Percentiles rank a stretch among this genome's conserved stretches.
phyloP scores from a whole-genome alignment of 208 protist genomes.

The Eutreptiella sp. region DNA sequence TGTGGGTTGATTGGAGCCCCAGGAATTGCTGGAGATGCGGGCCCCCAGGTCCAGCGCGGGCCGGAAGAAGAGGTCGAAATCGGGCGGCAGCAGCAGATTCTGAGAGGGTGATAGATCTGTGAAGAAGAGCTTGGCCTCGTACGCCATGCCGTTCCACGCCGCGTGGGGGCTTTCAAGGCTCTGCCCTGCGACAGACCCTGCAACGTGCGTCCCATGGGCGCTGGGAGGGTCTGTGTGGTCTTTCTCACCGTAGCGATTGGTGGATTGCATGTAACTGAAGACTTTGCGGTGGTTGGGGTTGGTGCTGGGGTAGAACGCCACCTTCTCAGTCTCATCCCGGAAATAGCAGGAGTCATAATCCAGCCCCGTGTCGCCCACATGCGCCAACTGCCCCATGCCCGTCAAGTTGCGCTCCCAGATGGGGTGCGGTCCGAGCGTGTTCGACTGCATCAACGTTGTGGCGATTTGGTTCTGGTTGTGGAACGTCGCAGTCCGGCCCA shows the following conservation, averaged over 20 bases:
- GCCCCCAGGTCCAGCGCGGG: constrained; percentile 53
- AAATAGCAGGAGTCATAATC: constrained; percentile 77
- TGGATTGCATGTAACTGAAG: constrained; percentile 50
- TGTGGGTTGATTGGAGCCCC: constrained; percentile 48
- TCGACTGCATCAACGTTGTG: too few species aligned
- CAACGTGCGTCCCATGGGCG: constrained; percentile 77
- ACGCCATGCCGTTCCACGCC: constrained; percentile 64
- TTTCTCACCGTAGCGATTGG: neutral
- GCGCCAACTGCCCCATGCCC: constrained; percentile 67
- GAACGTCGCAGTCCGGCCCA: too few species aligned
- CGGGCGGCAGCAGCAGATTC: constrained; percentile 44
- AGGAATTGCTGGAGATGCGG: constrained; percentile 73
- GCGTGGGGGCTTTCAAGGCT: constrained; percentile 12
- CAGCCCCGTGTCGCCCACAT: constrained; percentile 71
- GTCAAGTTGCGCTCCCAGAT: constrained; percentile 56
- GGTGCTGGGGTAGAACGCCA: constrained; percentile 57
- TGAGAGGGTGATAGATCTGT: constrained; percentile 41
- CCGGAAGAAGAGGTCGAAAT: constrained; percentile 53
- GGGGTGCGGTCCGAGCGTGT: too few species aligned
- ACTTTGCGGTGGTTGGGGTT: constrained; percentile 73
- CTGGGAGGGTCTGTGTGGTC: constrained; percentile 26
- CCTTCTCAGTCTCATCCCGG: constrained; percentile 40
- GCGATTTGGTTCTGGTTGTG: too few species aligned
- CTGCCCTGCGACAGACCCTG: constrained; percentile 54
- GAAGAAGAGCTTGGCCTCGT: constrained; percentile 72